These are phyloP conservation scores for Agrocybe pediades DNA, from an alignment of 768 basidiomycete genomes.

Conservation along the genomic window DNA sequence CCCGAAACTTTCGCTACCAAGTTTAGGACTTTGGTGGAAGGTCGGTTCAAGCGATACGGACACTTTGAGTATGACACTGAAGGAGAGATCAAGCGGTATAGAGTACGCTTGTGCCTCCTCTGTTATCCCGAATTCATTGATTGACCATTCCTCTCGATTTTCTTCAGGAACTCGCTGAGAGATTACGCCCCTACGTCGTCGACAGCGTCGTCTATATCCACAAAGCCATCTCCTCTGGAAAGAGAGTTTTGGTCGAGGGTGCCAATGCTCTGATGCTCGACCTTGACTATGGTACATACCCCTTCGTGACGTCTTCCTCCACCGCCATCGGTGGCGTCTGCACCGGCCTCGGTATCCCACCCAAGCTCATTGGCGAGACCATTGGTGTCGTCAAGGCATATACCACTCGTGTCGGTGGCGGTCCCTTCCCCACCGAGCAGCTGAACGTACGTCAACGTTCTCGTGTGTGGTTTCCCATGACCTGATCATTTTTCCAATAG, in stretches of 20 bases:
- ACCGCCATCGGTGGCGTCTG: slow-evolving; percentile 95
- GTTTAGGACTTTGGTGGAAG: slow-evolving; percentile 95
- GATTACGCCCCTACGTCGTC: slow-evolving; percentile 84
- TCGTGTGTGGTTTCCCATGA: slow-evolving; percentile 5
- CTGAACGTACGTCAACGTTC: slow-evolving; percentile 62
- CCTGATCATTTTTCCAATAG: slow-evolving; percentile 36
- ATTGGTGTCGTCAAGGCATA: slow-evolving; percentile 98
- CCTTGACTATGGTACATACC: slow-evolving; percentile 97
- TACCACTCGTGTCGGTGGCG: slow-evolving; percentile 97
- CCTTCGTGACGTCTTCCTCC: slow-evolving; percentile 93
- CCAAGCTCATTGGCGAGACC: slow-evolving; percentile 79
- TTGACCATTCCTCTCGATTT: background rate
- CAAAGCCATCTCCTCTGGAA: slow-evolving; percentile 70
- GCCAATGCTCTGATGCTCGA: slow-evolving; percentile 99
- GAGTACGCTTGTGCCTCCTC: slow-evolving; percentile 46
- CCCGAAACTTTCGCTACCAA: slow-evolving; percentile 81
- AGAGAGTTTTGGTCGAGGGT: slow-evolving; percentile 90
- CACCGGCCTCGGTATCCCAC: slow-evolving; percentile 97
- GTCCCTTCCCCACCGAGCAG: slow-evolving; percentile 97
- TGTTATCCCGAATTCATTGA: background rate
- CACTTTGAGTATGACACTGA: slow-evolving; percentile 99
- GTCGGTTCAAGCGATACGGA: slow-evolving; percentile 97
- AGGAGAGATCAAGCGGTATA: slow-evolving; percentile 91
- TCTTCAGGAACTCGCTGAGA: slow-evolving; percentile 73
- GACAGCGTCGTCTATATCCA: slow-evolving; percentile 90